Evolutionary conservation across 805 yeast genomes (phyloP).

Genomic region (Geotrichum ghanense): DNA sequence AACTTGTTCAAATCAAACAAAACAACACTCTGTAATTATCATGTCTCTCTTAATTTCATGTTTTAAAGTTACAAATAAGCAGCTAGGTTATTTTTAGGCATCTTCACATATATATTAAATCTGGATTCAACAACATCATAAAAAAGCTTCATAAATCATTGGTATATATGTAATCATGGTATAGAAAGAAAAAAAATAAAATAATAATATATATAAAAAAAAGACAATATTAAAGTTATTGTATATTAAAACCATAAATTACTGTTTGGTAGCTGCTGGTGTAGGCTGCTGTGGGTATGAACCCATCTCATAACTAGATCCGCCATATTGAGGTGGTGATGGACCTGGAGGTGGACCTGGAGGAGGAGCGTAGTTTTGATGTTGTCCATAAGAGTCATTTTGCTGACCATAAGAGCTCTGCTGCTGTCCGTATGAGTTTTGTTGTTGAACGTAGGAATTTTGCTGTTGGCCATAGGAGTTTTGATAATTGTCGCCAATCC

Average conservation of each 20-base stretch:
- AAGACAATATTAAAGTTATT: neutral
- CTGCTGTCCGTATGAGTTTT: slow-evolving; percentile 7
- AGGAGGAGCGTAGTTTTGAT: slow-evolving; percentile 7
- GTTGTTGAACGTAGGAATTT: slow-evolving; percentile 6
- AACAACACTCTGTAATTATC: too few relatives aligned
- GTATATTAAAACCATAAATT: too few relatives aligned
- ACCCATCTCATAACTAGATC: slow-evolving; percentile 6
- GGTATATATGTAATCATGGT: too few relatives aligned
- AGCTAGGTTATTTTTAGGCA: too few relatives aligned
- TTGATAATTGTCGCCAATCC: slow-evolving; percentile 10
- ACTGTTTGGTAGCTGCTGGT: slow-evolving; percentile 2
- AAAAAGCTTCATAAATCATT: too few relatives aligned
- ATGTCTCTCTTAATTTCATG: too few relatives aligned
- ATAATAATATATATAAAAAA: neutral
- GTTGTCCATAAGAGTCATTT: neutral
- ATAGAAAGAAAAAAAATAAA: too few relatives aligned
- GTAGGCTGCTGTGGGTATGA: slow-evolving; percentile 2
- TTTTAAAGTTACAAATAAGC: too few relatives aligned
- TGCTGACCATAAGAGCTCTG: slow-evolving; percentile 1
- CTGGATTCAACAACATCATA: too few relatives aligned
- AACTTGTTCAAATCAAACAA: too few relatives aligned
- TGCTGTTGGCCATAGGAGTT: neutral
- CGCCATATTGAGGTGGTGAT: neutral
- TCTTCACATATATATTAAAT: too few relatives aligned
- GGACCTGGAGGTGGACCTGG: slow-evolving; percentile 3